These are phyloP conservation scores for Talaromyces sp. DNA, from an alignment of 2,329 filamentous ascomycete genomes.

Conservation along the genomic window DNA sequence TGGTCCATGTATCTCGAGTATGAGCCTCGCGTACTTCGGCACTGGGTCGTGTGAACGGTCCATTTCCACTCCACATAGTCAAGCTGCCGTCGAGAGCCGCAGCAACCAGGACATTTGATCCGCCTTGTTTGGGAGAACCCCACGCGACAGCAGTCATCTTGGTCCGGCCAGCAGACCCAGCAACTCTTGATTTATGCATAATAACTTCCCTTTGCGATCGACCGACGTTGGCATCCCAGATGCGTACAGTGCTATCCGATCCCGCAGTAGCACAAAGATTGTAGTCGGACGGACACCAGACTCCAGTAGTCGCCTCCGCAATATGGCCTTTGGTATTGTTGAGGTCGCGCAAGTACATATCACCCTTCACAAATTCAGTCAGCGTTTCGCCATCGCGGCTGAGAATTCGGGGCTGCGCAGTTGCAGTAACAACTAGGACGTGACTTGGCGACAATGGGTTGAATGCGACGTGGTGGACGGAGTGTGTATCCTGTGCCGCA, in stretches of 20 bases:
- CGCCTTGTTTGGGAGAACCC: conserved; percentile 76
- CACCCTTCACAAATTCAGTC: conserved; percentile 91
- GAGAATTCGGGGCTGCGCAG: conserved; percentile 86
- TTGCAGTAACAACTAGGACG: conserved; percentile 84
- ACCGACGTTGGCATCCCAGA: conserved; percentile 95
- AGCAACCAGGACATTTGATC: conserved; percentile 75
- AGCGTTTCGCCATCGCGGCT: conserved; percentile 84
- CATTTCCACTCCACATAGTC: conserved; percentile 89
- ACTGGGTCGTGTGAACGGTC: conserved; percentile 78
- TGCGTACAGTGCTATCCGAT: conserved; percentile 90
- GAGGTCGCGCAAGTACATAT: conserved; percentile 98
- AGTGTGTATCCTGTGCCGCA: conserved; percentile 77
- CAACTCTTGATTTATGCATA: conserved; percentile 90
- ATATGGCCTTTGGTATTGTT: conserved; percentile 97
- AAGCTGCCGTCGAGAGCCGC: conserved; percentile 87
- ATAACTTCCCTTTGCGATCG: conserved; percentile 90
- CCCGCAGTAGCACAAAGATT: conserved; percentile 88
- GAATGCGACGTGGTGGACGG: conserved; percentile 84
- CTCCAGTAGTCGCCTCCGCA: conserved; percentile 83
- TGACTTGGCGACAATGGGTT: conserved; percentile 77
- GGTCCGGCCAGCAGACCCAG: conserved; percentile 84
- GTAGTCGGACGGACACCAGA: conserved; percentile 85
- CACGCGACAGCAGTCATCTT: conserved; percentile 93
- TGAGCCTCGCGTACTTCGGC: conserved; percentile 87
- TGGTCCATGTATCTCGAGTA: conserved; percentile 81